Evolutionary conservation across 192 early-diverging fungal species (phyloP).

Genomic region (Gaertneriomyces sp.): DNA sequence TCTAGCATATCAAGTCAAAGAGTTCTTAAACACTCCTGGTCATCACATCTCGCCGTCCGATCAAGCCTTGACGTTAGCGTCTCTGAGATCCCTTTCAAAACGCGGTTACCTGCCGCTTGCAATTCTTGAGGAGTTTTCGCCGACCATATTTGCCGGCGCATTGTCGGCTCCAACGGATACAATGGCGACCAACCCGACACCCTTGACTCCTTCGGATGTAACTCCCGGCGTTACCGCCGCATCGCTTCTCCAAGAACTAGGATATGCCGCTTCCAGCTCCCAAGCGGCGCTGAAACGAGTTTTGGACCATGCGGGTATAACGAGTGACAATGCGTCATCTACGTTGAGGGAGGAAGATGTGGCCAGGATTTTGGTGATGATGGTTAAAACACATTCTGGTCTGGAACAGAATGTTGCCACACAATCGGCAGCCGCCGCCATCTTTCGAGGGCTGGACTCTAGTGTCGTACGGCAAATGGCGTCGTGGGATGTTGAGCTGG

Average conservation of each 20-base stretch:
- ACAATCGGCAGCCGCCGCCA: conserved; percentile 24
- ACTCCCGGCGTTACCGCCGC: conserved; percentile 9
- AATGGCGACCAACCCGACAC: no score
- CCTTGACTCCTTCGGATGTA: no score
- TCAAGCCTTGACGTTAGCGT: no score
- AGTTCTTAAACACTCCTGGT: no score
- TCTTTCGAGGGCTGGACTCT: conserved; percentile 24
- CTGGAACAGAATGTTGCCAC: conserved; percentile 33
- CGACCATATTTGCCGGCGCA: no score
- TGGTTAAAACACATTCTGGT: conserved; percentile 50
- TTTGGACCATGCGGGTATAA: conserved; percentile 21
- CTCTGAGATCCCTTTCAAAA: no score
- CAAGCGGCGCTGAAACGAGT: conserved; percentile 16
- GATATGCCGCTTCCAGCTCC: conserved; percentile 24
- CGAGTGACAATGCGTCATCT: conserved; percentile 10
- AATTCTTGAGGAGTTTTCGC: no score
- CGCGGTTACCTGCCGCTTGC: no score
- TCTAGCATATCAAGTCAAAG: no score
- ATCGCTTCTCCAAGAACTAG: conserved; percentile 29
- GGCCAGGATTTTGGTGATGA: conserved; percentile 61
- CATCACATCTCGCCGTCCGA: no score
- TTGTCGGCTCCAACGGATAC: no score
- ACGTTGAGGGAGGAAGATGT: conserved; percentile 37
- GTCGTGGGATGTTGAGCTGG: conserved; percentile 63
- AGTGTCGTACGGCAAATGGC: conserved; percentile 8